Conservation (phyloP, 345 rosid species). For the Litchi chinensis region DNA sequence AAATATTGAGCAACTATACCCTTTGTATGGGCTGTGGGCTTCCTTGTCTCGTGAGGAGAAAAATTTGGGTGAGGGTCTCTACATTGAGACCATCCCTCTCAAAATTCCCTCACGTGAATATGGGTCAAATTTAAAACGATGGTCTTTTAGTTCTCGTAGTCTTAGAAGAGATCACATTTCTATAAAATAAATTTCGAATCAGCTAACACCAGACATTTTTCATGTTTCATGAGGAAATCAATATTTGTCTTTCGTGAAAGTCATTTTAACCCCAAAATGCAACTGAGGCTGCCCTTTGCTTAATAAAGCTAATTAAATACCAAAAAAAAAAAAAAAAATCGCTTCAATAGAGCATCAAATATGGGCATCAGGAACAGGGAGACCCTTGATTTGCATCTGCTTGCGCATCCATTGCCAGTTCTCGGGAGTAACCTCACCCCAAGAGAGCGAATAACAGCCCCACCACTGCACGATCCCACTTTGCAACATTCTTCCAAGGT, state of each 20-base stretch:
- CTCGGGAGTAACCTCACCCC: conserved; percentile 94
- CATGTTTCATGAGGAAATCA: conserved; percentile 1
- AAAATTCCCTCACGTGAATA: too few relatives aligned
- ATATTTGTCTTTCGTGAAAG: background rate
- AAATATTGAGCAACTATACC: too few relatives aligned
- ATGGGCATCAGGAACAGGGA: conserved; percentile 50
- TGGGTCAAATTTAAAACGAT: too few relatives aligned
- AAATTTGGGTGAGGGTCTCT: too few relatives aligned
- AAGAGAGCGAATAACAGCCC: conserved; percentile 76
- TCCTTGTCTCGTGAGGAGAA: too few relatives aligned
- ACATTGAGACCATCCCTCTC: too few relatives aligned
- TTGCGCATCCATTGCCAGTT: conserved; percentile 94
- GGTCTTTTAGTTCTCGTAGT: background rate
- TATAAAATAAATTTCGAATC: conserved; percentile 10
- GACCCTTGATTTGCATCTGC: conserved; percentile 76
- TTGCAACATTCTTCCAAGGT: conserved; percentile 85
- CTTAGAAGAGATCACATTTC: background rate
- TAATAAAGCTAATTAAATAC: conserved; percentile 11
- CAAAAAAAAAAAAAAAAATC: background rate
- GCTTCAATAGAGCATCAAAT: conserved; percentile 25
- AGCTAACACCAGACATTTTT: background rate
- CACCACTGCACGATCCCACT: conserved; percentile 89
- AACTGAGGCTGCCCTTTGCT: conserved; percentile 30
- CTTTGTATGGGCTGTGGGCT: too few relatives aligned
- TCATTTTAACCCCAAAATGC: conserved; percentile 33